A percentile compares a stretch with the other conserved stretches of the same genome.
These are phyloP conservation scores for Picocystis salinarum DNA, from an alignment of 139 green algal species.

Conservation along the genomic window DNA sequence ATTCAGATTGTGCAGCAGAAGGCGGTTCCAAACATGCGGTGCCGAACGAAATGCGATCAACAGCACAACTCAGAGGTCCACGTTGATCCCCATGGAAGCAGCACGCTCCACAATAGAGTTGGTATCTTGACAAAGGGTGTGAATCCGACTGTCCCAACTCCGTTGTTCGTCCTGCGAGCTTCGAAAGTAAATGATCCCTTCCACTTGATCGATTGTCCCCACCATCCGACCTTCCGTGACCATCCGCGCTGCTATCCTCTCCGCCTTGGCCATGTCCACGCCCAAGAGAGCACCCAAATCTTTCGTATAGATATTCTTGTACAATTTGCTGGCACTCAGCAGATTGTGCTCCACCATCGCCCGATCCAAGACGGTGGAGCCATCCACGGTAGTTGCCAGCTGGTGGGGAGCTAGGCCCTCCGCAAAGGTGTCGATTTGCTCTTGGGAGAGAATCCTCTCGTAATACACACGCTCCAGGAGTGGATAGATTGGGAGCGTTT, in stretches of 20 bases:
- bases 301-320: slow-evolving; percentile 69
- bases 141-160: too few relatives aligned
- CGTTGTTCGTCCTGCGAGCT: too few relatives aligned
- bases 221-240: slow-evolving; percentile 42
- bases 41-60: too few relatives aligned
- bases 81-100: too few relatives aligned
- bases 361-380: slow-evolving; percentile 64
- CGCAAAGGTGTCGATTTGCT: slow-evolving; percentile 66
- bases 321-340: slow-evolving; percentile 59
- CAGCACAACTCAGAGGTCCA: too few relatives aligned
- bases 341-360: slow-evolving; percentile 91
- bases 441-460: slow-evolving; percentile 62
- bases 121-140: too few relatives aligned
- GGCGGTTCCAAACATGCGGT: too few relatives aligned
- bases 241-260: slow-evolving; percentile 65
- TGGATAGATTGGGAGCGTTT: slow-evolving; percentile 21
- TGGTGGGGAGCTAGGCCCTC: slow-evolving; percentile 64
- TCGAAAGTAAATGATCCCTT: slow-evolving; percentile 62
- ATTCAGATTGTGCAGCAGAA: too few relatives aligned
- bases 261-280: slow-evolving; percentile 43
- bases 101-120: too few relatives aligned
- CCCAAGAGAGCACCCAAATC: slow-evolving; percentile 76
- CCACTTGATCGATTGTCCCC: slow-evolving; percentile 55
- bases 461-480: slow-evolving; percentile 36
- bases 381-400: slow-evolving; percentile 46